Conservation (phyloP, 345 rosid species). For the Lumnitzera littorea region DNA sequence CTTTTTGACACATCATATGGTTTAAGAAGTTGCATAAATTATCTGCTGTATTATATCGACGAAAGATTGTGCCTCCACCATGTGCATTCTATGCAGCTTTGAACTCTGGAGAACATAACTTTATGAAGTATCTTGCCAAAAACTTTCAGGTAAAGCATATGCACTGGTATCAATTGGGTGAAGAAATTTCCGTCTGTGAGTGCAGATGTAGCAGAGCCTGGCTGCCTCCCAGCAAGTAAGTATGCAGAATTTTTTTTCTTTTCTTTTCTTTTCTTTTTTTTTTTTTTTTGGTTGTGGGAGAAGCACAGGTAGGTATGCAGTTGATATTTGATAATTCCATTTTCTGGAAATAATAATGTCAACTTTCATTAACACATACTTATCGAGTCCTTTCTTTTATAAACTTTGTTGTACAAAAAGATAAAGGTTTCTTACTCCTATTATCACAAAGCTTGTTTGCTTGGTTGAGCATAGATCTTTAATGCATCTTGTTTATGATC, state of each 20-base stretch:
- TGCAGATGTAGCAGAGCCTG: slow-evolving; percentile 85
- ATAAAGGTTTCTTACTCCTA: too few relatives aligned
- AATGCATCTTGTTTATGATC: too few relatives aligned
- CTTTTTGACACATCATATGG: too few relatives aligned
- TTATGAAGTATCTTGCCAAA: slow-evolving; percentile 6
- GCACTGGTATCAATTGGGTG: slow-evolving; percentile 78
- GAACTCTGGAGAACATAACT: not conserved
- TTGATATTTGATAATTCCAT: not conserved
- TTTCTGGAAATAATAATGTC: not conserved
- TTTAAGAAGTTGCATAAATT: too few relatives aligned
- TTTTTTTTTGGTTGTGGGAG: too few relatives aligned
- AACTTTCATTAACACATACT: slow-evolving; percentile 2
- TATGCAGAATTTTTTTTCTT: too few relatives aligned
- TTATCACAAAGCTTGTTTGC: too few relatives aligned
- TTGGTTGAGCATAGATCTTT: too few relatives aligned
- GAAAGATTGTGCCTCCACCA: not conserved
- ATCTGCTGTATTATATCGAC: not conserved
- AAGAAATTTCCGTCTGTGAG: slow-evolving; percentile 70
- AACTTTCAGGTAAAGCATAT: slow-evolving; percentile 77
- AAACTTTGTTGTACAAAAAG: too few relatives aligned
- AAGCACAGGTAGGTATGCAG: slow-evolving; percentile 45
- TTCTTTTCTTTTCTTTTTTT: too few relatives aligned
- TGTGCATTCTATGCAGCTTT: not conserved
- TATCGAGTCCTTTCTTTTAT: not conserved
- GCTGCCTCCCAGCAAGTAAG: slow-evolving; percentile 94